phyloP scores from a whole-genome alignment of 2,329 filamentous ascomycete species.

The Aspergillus novoparasiticus region DNA sequence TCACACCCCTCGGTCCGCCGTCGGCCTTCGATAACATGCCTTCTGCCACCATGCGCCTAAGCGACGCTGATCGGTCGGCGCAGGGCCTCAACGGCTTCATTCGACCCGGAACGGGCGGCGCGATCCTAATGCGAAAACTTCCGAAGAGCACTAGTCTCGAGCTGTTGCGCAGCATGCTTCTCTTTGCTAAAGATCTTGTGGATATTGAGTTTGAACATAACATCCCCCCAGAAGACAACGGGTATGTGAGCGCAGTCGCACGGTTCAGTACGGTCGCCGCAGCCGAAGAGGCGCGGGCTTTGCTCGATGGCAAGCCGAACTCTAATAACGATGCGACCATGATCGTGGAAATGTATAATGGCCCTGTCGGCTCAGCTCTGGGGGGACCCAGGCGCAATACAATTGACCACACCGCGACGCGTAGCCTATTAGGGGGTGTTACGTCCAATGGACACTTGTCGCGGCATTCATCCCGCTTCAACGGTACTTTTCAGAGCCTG shows the following conservation, averaged over 20 bases:
- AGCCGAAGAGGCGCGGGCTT: conserved; percentile 61
- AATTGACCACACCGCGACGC: conserved; percentile 51
- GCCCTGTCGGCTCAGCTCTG: conserved; percentile 37
- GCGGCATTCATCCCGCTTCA: conserved; percentile 62
- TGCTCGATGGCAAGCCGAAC: conserved; percentile 65
- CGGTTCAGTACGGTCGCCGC: conserved; percentile 59
- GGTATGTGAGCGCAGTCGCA: conserved; percentile 61
- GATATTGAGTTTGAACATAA: conserved; percentile 60
- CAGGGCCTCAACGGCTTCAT: conserved; percentile 40
- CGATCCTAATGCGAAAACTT: conserved; percentile 61
- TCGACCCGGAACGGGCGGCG: conserved; percentile 35
- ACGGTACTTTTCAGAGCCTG: conserved; percentile 62
- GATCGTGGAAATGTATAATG: conserved; percentile 56
- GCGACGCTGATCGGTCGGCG: conserved; percentile 38
- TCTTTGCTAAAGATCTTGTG: conserved; percentile 66
- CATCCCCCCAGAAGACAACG: conserved; percentile 58
- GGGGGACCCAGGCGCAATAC: conserved; percentile 51
- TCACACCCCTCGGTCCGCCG: conserved; percentile 42
- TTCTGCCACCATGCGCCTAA: conserved; percentile 37
- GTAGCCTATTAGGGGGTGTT: conserved; percentile 35
- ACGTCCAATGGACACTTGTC: conserved; percentile 43
- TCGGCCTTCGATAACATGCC: conserved; percentile 38
- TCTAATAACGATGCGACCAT: conserved; percentile 63
- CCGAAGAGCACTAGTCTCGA: conserved; percentile 61
- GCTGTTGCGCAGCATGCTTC: conserved; percentile 62